Percentiles rank a stretch among this genome's conserved stretches.
Evolutionary conservation across 176 grass and related monocot genomes (phyloP).

Genomic region (Neostapfia colusana): DNA sequence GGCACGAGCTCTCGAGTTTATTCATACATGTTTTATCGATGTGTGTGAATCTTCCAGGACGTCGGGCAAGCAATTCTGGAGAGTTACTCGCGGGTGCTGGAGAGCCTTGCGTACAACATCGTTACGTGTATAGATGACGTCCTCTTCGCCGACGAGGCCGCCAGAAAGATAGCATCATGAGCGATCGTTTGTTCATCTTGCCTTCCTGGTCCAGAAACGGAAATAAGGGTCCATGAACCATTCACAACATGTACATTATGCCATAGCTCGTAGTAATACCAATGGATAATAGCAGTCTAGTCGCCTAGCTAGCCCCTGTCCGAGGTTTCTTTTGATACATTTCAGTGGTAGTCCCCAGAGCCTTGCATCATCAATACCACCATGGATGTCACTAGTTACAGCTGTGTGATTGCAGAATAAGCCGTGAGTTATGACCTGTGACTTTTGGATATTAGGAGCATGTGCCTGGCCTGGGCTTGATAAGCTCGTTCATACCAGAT

Average conservation of each 20-base stretch:
- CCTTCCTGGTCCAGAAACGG: conserved; percentile 30
- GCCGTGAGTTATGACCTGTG: conserved; percentile 19
- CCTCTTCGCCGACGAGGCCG: conserved; percentile 69
- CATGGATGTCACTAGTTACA: background rate
- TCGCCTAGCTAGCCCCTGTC: conserved; percentile 33
- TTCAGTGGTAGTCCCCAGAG: conserved; percentile 14
- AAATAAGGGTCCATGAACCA: conserved; percentile 30
- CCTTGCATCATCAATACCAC: conserved; percentile 31
- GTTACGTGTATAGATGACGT: conserved; percentile 93
- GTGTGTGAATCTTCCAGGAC: conserved; percentile 55
- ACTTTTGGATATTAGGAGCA: background rate
- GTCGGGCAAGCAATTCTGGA: conserved; percentile 95
- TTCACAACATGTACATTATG: conserved; percentile 48
- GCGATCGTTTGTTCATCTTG: conserved; percentile 43
- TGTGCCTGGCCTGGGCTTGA: background rate
- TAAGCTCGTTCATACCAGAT: conserved; percentile 21
- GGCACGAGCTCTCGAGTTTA: background rate
- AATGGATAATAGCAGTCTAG: conserved; percentile 41
- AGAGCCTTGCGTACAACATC: conserved; percentile 90
- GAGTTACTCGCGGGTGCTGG: conserved; percentile 96
- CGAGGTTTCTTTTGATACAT: conserved; percentile 21
- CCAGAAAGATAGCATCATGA: conserved; percentile 49
- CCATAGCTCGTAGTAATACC: conserved; percentile 36
- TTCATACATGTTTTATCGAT: conserved; percentile 13
- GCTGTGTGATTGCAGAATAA: conserved; percentile 31